Conservation (phyloP, 345 rosid genomes). For the Salix arbutifolia region DNA sequence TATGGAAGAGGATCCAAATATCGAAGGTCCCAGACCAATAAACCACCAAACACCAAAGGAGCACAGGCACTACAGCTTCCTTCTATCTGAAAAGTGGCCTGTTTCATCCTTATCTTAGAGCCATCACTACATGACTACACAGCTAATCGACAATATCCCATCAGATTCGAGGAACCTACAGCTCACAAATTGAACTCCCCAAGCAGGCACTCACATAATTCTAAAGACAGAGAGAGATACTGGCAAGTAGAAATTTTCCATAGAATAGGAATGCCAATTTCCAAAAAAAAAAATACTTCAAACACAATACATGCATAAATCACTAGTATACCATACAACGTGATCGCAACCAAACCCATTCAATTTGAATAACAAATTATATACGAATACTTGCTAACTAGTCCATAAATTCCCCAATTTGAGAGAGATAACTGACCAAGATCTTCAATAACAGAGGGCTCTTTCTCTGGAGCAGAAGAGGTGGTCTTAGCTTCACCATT, state of each 20-base stretch:
- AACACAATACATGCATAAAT: neutral
- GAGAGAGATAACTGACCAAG: slow-evolving; percentile 50
- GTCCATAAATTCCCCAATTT: neutral
- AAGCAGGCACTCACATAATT: neutral
- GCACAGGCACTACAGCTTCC: neutral
- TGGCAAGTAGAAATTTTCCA: neutral
- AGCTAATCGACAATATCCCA: neutral
- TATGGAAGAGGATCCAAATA: neutral
- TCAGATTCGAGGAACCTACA: neutral
- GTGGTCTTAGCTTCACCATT: slow-evolving; percentile 25
- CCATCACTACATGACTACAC: neutral
- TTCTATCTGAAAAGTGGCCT: neutral
- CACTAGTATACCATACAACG: neutral
- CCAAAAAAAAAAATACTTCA: neutral
- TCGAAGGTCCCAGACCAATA: neutral
- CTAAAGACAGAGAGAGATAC: neutral
- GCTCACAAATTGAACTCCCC: neutral
- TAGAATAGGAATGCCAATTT: neutral
- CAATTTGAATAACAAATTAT: no score
- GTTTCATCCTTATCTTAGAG: neutral
- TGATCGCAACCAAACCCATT: neutral
- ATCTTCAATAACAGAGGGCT: slow-evolving; percentile 78
- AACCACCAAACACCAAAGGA: neutral
- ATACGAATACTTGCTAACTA: neutral
- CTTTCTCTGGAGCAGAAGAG: slow-evolving; percentile 34